Evolutionary conservation across 177 flowering plant genomes (phyloP).

Genomic region (Vitis hybrid): DNA sequence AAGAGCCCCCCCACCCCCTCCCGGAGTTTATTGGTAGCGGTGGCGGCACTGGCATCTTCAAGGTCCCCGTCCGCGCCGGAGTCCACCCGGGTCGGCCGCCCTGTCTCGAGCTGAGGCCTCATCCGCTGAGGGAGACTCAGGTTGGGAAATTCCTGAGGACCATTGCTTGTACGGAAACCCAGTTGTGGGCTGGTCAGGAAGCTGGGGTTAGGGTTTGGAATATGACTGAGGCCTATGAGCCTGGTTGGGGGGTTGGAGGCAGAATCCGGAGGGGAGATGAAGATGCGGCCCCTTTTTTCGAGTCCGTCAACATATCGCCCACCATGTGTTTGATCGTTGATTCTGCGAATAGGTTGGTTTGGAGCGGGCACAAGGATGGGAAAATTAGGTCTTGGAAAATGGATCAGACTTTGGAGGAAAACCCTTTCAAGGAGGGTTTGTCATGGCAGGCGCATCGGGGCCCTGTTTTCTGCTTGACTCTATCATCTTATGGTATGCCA

Average conservation of each 20-base stretch:
- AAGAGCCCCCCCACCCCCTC: constrained; percentile 28
- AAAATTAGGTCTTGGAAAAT: constrained; percentile 90
- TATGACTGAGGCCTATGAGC: constrained; percentile 38
- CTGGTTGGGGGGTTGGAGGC: constrained; percentile 47
- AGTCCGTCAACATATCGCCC: constrained; percentile 65
- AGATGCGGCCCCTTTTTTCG: constrained; percentile 84
- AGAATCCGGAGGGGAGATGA: constrained; percentile 69
- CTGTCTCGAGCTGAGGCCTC: constrained; percentile 82
- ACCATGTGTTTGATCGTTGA: constrained; percentile 65
- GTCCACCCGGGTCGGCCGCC: constrained; percentile 83
- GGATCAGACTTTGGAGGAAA: constrained; percentile 44
- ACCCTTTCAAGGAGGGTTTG: constrained; percentile 67
- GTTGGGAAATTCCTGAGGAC: constrained; percentile 71
- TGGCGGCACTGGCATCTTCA: constrained; percentile 67
- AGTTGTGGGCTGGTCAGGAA: constrained; percentile 95
- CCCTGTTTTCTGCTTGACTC: constrained; percentile 70
- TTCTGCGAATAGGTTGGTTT: constrained; percentile 60
- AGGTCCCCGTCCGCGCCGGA: constrained; percentile 60
- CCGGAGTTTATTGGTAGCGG: constrained; percentile 72
- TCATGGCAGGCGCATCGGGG: constrained; percentile 86
- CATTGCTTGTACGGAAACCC: constrained; percentile 64
- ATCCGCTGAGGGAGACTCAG: constrained; percentile 89
- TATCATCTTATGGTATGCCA: constrained; percentile 68
- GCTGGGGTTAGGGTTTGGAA: constrained; percentile 79
- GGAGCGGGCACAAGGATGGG: constrained; percentile 98